Conservation (phyloP, 495 filamentous ascomycete species). For the Xylaria grammica region DNA sequence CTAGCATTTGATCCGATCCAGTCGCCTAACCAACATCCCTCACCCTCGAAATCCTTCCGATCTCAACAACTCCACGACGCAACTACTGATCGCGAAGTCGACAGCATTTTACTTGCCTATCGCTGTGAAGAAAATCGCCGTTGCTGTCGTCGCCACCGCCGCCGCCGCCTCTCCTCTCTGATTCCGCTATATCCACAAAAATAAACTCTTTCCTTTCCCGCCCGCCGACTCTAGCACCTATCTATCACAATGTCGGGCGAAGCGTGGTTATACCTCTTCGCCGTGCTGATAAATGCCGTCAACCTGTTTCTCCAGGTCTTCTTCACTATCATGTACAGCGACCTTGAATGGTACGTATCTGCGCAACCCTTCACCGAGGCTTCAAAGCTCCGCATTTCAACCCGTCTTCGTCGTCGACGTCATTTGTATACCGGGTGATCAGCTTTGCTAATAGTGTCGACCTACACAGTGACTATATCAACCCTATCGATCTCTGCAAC, state of each 20-base stretch:
- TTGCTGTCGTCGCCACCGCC: not conserved
- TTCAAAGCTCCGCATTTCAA: slow-evolving; percentile 18
- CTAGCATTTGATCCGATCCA: slow-evolving; percentile 13
- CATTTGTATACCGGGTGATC: slow-evolving; percentile 23
- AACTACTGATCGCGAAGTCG: not conserved
- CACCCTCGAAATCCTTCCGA: not conserved
- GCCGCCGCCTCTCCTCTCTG: not conserved
- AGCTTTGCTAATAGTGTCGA: slow-evolving; percentile 30
- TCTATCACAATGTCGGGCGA: slow-evolving; percentile 89
- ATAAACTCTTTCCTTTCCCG: slow-evolving; percentile 6
- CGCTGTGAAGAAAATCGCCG: not conserved
- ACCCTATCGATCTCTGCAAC: slow-evolving; percentile 99
- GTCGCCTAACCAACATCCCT: not conserved
- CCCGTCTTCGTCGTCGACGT: slow-evolving; percentile 26
- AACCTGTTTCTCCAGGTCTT: slow-evolving; percentile 99
- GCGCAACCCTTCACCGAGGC: not conserved
- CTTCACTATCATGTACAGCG: slow-evolving; percentile 99
- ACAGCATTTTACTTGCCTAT: not conserved
- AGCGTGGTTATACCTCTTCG: slow-evolving; percentile 98
- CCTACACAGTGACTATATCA: slow-evolving; percentile 90
- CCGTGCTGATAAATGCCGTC: slow-evolving; percentile 99
- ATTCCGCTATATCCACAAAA: slow-evolving; percentile 15
- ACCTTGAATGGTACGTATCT: slow-evolving; percentile 91
- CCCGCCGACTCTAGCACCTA: slow-evolving; percentile 8
- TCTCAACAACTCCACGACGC: not conserved